Percentiles rank a stretch among this genome's conserved stretches.
phyloP scores from a whole-genome alignment of 176 grass and related monocot genomes.

The Juncus inflexus region DNA sequence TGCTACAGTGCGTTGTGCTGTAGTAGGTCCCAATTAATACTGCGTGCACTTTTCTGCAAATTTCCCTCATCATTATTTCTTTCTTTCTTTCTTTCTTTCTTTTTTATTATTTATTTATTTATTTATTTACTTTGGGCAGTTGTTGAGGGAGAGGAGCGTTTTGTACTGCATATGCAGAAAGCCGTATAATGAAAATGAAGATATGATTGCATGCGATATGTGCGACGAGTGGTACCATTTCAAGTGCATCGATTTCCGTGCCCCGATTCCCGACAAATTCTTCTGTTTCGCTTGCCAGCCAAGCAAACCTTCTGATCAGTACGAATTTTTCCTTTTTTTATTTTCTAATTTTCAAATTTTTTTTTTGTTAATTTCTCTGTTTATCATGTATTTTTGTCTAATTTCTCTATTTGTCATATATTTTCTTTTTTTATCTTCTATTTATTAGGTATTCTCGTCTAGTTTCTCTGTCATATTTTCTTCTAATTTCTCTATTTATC shows the following conservation, averaged over 20 bases:
- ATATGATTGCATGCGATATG: constrained; percentile 93
- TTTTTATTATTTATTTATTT: constrained; percentile 13
- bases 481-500: neutral
- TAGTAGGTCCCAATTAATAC: too few relatives aligned
- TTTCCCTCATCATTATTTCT: neutral
- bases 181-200: constrained; percentile 57
- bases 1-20: too few relatives aligned
- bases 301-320: constrained; percentile 34
- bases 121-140: constrained; percentile 34
- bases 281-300: constrained; percentile 68
- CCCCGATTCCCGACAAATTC: constrained; percentile 53
- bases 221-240: constrained; percentile 98
- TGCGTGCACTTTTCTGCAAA: too few relatives aligned
- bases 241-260: constrained; percentile 70
- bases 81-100: constrained; percentile 6
- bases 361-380: neutral
- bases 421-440: too few relatives aligned
- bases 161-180: constrained; percentile 93
- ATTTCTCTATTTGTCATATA: neutral
- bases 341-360: too few relatives aligned
- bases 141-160: constrained; percentile 58
- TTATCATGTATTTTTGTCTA: neutral
- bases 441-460: neutral
- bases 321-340: neutral
- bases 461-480: neutral